phyloP scores from a whole-genome alignment of 2,329 filamentous ascomycete genomes.

The Pyrenophora tritici-repentis region DNA sequence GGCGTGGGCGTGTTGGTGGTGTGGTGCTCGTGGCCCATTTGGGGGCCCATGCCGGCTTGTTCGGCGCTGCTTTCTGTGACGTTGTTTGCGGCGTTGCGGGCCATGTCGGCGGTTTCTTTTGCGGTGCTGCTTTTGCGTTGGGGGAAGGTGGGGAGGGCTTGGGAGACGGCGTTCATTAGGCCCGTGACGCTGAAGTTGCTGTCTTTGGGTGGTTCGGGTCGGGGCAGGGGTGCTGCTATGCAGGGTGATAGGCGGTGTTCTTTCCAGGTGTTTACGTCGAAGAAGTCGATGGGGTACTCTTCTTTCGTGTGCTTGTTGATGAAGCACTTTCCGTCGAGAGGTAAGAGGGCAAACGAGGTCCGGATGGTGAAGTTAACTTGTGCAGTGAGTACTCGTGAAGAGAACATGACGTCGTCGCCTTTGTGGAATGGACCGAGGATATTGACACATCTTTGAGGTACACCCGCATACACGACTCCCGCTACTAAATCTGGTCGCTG shows the following conservation, averaged over 20 bases:
- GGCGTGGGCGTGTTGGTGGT: too few relatives aligned
- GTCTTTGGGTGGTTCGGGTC: conserved; percentile 48
- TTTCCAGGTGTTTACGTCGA: conserved; percentile 77
- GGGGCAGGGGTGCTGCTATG: conserved; percentile 68
- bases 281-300: conserved; percentile 83
- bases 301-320: conserved; percentile 81
- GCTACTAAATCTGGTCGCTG: conserved; percentile 81
- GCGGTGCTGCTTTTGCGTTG: conserved; percentile 36
- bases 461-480: conserved; percentile 83
- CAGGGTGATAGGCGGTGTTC: conserved; percentile 79
- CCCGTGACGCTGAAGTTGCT: conserved; percentile 49
- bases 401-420: conserved; percentile 89
- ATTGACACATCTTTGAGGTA: conserved; percentile 85
- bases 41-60: conserved; percentile 50
- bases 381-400: conserved; percentile 85
- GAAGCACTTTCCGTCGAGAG: conserved; percentile 86
- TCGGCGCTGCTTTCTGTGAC: conserved; percentile 37
- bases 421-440: conserved; percentile 88
- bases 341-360: conserved; percentile 82
- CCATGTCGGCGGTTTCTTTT: conserved; percentile 24
- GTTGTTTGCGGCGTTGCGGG: conserved; percentile 34
- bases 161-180: conserved; percentile 55
- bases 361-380: conserved; percentile 92
- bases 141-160: conserved; percentile 50
- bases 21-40: conserved; percentile 51